phyloP scores from a whole-genome alignment of 1,139 yeast genomes.

The Nadsonia commutata region DNA sequence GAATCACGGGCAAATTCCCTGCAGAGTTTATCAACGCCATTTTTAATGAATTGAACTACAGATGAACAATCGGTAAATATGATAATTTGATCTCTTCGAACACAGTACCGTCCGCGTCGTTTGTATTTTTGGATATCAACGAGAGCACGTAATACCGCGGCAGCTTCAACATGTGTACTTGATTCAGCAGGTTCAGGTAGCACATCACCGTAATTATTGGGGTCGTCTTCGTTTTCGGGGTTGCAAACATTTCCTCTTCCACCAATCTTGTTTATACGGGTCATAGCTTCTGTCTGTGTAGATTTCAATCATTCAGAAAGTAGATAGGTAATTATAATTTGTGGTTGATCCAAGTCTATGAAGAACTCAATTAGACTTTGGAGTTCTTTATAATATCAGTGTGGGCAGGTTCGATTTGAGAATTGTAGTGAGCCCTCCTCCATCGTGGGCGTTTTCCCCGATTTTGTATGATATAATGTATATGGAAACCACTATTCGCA shows the following conservation, averaged over 20 bases:
- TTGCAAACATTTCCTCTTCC: too few species aligned
- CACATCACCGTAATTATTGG: slow-evolving; percentile 23
- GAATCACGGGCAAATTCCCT: background rate
- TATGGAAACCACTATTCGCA: too few species aligned
- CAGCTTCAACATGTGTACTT: background rate
- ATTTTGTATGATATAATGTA: too few species aligned
- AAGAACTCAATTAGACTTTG: too few species aligned
- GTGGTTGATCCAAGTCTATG: too few species aligned
- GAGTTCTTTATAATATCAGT: too few species aligned
- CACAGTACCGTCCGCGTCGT: background rate
- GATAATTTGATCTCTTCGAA: background rate
- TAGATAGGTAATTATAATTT: too few species aligned
- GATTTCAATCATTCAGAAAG: background rate
- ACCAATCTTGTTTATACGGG: background rate
- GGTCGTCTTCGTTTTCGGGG: too few species aligned
- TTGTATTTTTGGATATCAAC: too few species aligned
- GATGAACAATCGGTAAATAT: background rate
- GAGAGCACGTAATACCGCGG: background rate
- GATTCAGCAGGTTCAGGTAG: slow-evolving; percentile 26
- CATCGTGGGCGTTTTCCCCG: too few species aligned
- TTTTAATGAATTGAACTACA: background rate
- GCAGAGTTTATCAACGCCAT: background rate
- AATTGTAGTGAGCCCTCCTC: too few species aligned
- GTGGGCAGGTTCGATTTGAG: too few species aligned
- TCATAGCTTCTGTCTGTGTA: background rate